These are phyloP conservation scores for Russula virescens DNA, from an alignment of 768 basidiomycete species.

Conservation along the genomic window DNA sequence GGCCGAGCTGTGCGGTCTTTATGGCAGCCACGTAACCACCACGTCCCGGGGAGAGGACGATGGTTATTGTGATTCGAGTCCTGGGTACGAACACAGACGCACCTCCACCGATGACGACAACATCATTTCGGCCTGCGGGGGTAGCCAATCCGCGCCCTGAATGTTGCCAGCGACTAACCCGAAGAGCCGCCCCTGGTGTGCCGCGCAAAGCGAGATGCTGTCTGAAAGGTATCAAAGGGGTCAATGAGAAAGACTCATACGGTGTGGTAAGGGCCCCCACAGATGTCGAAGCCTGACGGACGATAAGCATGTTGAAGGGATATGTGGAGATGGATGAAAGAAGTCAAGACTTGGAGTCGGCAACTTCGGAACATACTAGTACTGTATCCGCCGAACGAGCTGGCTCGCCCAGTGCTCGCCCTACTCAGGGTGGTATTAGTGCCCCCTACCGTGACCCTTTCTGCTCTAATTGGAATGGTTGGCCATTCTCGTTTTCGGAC, in stretches of 20 bases:
- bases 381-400: too few species aligned
- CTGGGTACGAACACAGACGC: constrained; percentile 24
- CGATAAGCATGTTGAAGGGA: constrained; percentile 11
- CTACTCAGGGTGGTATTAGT: too few species aligned
- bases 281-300: constrained; percentile 15
- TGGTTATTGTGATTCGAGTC: neutral
- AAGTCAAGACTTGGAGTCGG: too few species aligned
- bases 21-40: constrained; percentile 98
- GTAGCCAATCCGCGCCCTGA: constrained; percentile 61
- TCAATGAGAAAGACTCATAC: neutral
- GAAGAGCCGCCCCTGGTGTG: constrained; percentile 1
- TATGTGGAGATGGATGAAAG: too few species aligned
- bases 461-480: too few species aligned
- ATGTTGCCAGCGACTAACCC: constrained; percentile 38
- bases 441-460: too few species aligned
- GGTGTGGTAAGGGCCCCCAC: neutral
- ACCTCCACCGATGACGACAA: constrained; percentile 95
- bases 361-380: too few species aligned
- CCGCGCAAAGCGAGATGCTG: constrained; percentile 9
- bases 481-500: too few species aligned
- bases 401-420: too few species aligned
- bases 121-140: constrained; percentile 77
- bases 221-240: neutral
- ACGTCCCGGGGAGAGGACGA: constrained; percentile 51
- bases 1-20: constrained; percentile 95